Base-by-base conservation (phyloP, 2,329 filamentous ascomycete genomes). In the Nemania sp. region DNA sequence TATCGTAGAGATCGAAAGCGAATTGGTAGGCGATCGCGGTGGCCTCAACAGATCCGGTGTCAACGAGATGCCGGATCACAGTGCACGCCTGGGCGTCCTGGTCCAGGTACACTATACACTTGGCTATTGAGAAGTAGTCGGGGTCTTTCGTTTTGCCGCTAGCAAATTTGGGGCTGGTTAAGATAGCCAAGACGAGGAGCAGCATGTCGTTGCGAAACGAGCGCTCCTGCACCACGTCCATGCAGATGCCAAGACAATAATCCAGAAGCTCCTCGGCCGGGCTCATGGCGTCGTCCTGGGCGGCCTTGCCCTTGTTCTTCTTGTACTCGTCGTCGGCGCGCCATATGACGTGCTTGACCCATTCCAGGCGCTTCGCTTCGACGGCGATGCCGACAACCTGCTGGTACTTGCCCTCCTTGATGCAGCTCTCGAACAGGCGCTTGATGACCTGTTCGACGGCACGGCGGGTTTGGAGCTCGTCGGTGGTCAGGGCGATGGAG, bases 381-480 rank as follows among this genome's bases (percentile, higher is more conserved):
- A 99, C 88, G 8, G 94, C 92, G 64, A 99, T 97, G 52, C 94
- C 94, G 37, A 99, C 90, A 6, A 99, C 94, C 73, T 99, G 94
- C 63, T 91, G 87, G 74, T 97, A 99, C 59, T 91, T 86, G 59
- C 89, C 91, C 65, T 91, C 85, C 61, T 83, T 80, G 67, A 97
- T 86, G 73, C 93, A 97, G 72, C 84, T 89, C 73, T 96, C 90
- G 63, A 99, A 97, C 36, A 99, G 81, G 50, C 91, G 86, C 72
- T 95, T 88, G 61, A 97, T 91, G 47, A 97, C 86, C 39, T 80
- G 77, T 66, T 96, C 89, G 44, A 99, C 80, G 42, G 91, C 90
- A 54, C 84, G 84, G 68, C 93, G 88, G 15, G 91, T 91, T 60
- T 83, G 82, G 22, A 69, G 66, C 59, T 85, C 80, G 67, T 92